These are phyloP conservation scores for Trichothecium sympodiale DNA, from an alignment of 2,329 filamentous ascomycete species.

Conservation along the genomic window DNA sequence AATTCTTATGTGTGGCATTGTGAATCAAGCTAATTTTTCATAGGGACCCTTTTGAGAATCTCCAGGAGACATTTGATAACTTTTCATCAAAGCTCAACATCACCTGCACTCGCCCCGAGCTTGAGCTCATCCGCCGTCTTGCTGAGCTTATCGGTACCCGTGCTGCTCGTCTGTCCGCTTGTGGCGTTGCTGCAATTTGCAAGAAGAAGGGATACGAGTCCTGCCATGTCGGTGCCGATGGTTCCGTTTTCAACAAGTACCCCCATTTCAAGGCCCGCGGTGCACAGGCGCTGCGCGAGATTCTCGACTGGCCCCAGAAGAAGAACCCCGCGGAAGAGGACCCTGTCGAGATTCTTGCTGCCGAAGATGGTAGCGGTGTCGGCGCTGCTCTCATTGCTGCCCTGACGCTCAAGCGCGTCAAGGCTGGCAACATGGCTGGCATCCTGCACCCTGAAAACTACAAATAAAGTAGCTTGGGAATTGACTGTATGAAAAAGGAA, in stretches of 20 bases:
- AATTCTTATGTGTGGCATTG: background rate
- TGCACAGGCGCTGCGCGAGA: constrained; percentile 81
- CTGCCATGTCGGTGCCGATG: constrained; percentile 93
- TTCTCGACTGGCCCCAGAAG: constrained; percentile 82
- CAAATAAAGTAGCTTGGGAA: constrained; percentile 12
- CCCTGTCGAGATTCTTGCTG: constrained; percentile 75
- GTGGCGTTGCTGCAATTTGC: constrained; percentile 91
- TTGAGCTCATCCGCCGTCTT: constrained; percentile 79
- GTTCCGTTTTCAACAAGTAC: constrained; percentile 98
- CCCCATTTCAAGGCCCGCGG: constrained; percentile 94
- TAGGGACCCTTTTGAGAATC: constrained; percentile 88
- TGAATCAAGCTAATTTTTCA: constrained; percentile 8
- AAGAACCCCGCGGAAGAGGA: constrained; percentile 62
- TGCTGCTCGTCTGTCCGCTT: constrained; percentile 83
- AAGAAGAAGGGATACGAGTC: constrained; percentile 85
- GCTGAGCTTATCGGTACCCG: constrained; percentile 93
- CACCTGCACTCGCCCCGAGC: constrained; percentile 60
- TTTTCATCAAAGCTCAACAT: constrained; percentile 70
- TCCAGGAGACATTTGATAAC: constrained; percentile 76
- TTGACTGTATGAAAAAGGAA: background rate
- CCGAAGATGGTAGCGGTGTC: constrained; percentile 95
- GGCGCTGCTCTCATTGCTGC: constrained; percentile 88
- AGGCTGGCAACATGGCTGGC: constrained; percentile 51
- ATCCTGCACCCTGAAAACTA: constrained; percentile 57
- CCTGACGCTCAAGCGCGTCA: constrained; percentile 52